Evolutionary conservation across 805 yeast species (phyloP), one percentile per base, ranked within the genome.

Genomic region (Yamadazyma tumulicola): DNA sequence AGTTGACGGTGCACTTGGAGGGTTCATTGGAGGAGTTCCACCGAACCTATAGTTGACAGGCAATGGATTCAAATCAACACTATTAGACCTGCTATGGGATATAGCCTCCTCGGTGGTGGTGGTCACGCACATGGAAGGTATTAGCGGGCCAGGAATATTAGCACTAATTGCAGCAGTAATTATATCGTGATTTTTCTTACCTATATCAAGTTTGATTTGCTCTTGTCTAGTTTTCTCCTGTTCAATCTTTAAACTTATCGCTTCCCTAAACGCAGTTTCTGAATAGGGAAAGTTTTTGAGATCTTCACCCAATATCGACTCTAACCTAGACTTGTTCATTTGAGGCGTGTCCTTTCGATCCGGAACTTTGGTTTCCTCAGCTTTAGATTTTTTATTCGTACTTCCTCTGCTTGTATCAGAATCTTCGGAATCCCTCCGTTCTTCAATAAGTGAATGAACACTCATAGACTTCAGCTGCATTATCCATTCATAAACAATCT

Each of bases 161-260:
- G 79, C 72, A 16, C 61, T 62, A 4, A 74, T 49, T 0, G 94
- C 89, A 10, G 67, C 61, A 39, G 75, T 75, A 32, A 89, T 49
- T 13, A 88, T 64, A 34, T 81, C 80, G 20, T 82, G 58, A 15
- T 83, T 72, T 37, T 74, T 71, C 26, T 72, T 71, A 17, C 81
- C 66, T 26, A 72, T 61, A 51, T 88, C 95, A 14, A 81, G 61
- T 35, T 71, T 73, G 53, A 83, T 81, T 46, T 68, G 80, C 45
- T 83, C 93, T 54, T 88, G 96, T 45, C 81, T 82, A 1, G 96
- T 82, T 28, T 73, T 69, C 54, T 89, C 96, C 51, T 83, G 91
- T 52, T 86, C 88, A 3, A 76, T 55, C 34, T 78, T 69, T 19
- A 82, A 68, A 21, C 69, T 67, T 23, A 86, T 57, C 0, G 87